Percentiles rank a stretch among this genome's conserved stretches.
These are phyloP conservation scores for Fusarium subtropicale DNA, from an alignment of 2,329 filamentous ascomycete species.

Conservation along the genomic window DNA sequence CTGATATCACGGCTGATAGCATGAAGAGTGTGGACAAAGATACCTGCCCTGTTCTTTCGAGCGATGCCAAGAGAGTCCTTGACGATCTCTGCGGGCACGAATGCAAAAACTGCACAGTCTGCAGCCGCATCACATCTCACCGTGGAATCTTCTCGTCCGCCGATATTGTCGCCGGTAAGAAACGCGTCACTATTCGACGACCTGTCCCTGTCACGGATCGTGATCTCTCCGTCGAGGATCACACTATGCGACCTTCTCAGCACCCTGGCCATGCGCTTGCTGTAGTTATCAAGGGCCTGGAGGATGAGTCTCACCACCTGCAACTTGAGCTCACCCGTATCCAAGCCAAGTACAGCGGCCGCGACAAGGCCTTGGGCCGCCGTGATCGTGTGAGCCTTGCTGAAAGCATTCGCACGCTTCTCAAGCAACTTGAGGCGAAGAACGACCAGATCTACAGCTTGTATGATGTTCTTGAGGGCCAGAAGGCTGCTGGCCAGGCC, in stretches of 20 bases:
- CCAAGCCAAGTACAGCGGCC: constrained; percentile 71
- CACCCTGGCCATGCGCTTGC: constrained; percentile 79
- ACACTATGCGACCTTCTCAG: constrained; percentile 74
- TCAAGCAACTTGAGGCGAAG: constrained; percentile 76
- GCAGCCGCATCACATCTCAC: constrained; percentile 64
- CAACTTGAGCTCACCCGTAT: constrained; percentile 74
- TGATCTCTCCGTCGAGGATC: constrained; percentile 62
- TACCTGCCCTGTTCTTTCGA: constrained; percentile 61
- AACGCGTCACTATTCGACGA: constrained; percentile 70
- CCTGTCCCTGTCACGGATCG: constrained; percentile 75
- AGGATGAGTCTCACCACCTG: constrained; percentile 83
- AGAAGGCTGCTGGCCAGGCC: constrained; percentile 72
- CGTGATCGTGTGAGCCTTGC: constrained; percentile 72
- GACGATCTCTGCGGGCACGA: constrained; percentile 66
- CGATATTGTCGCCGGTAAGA: constrained; percentile 60
- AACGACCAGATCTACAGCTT: constrained; percentile 84
- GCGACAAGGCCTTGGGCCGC: constrained; percentile 74
- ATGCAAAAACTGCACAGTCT: constrained; percentile 68
- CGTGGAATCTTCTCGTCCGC: constrained; percentile 53
- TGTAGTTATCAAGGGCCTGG: constrained; percentile 82
- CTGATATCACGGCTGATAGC: constrained; percentile 41
- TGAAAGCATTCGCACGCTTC: constrained; percentile 69
- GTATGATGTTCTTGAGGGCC: constrained; percentile 85
- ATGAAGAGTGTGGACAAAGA: constrained; percentile 46
- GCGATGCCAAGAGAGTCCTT: constrained; percentile 64